Conservation (phyloP, 1,139 yeast genomes). For the Blastobotrys capitulatus region DNA sequence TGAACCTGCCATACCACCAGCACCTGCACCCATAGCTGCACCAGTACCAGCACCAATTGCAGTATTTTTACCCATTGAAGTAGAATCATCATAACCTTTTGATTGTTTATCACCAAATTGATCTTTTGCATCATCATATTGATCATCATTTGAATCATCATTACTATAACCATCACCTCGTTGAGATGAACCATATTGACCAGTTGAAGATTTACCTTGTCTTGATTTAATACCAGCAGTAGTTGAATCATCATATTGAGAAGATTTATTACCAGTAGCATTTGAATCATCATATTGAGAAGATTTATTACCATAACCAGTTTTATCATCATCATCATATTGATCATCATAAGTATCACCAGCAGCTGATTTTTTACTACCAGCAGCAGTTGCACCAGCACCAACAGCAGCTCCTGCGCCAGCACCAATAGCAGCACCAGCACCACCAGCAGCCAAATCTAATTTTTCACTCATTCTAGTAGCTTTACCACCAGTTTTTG, state of each 20-base stretch:
- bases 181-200: too few species aligned
- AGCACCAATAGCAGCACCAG: conserved; percentile 2
- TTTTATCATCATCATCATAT: too few species aligned
- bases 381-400: neutral
- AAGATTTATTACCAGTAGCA: neutral
- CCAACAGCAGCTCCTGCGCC: neutral
- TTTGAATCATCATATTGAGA: neutral
- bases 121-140: neutral
- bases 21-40: conserved; percentile 8
- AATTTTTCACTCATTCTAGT: neutral
- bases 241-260: neutral
- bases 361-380: too few species aligned
- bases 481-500: conserved; percentile 2
- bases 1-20: too few species aligned
- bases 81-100: neutral
- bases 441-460: conserved; percentile 7
- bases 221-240: too few species aligned
- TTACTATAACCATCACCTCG: too few species aligned
- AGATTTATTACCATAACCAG: neutral
- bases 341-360: too few species aligned
- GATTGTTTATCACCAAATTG: neutral
- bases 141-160: too few species aligned
- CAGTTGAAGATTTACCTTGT: too few species aligned
- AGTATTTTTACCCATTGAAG: neutral
- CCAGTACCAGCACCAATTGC: neutral